These are phyloP conservation scores for Colletotrichum kahawae DNA, from an alignment of 2,329 filamentous ascomycete genomes.

Conservation along the genomic window DNA sequence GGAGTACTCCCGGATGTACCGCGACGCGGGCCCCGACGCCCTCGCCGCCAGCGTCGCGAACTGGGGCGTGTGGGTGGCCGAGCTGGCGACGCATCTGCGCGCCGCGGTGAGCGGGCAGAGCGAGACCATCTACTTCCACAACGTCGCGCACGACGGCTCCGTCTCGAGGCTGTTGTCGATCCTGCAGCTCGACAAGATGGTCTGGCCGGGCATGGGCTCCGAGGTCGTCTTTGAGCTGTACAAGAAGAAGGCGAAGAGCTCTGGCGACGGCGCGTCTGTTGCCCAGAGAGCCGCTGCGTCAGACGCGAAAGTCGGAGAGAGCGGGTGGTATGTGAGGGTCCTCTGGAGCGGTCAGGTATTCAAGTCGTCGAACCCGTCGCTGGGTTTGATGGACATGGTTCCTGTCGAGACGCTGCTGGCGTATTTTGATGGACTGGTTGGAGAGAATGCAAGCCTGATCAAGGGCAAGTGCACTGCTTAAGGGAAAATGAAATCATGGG, in stretches of 20 bases:
- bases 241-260: conserved; percentile 38
- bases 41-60: conserved; percentile 65
- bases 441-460: conserved; percentile 51
- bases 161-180: conserved; percentile 71
- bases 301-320: conserved; percentile 11
- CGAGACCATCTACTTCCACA: conserved; percentile 67
- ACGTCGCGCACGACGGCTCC: conserved; percentile 81
- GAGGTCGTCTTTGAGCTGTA: conserved; percentile 82
- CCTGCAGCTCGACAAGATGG: conserved; percentile 76
- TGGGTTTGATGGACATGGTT: conserved; percentile 76
- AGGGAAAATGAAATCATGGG: conserved; percentile 16
- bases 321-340: conserved; percentile 64
- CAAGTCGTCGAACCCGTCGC: conserved; percentile 67
- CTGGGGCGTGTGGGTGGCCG: conserved; percentile 77
- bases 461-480: conserved; percentile 35
- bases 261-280: not conserved
- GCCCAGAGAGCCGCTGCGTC: not conserved
- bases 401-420: conserved; percentile 66
- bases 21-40: conserved; percentile 62
- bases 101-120: conserved; percentile 46
- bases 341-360: conserved; percentile 74
- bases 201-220: conserved; percentile 84
- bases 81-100: conserved; percentile 71
- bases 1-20: conserved; percentile 82
- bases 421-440: conserved; percentile 77